phyloP scores from a whole-genome alignment of 768 basidiomycete species.

The Trametes cubensis region DNA sequence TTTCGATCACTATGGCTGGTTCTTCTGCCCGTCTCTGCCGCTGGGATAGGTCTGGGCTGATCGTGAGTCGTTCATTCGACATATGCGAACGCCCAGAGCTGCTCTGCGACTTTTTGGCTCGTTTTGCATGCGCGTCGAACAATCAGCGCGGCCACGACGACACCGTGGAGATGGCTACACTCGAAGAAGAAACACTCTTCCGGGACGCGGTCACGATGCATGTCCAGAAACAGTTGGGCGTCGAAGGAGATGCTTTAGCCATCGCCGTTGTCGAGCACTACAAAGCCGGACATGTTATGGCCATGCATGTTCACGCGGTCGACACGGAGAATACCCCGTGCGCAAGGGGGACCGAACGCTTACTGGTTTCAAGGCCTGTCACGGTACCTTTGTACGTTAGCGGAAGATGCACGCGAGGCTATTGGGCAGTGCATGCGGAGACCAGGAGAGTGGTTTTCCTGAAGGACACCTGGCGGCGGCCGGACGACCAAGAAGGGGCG shows the following conservation, averaged over 20 bases:
- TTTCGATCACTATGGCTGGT: constrained; percentile 34
- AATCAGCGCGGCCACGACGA: constrained; percentile 32
- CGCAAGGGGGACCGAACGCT: not conserved
- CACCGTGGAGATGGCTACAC: not conserved
- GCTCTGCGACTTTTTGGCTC: constrained; percentile 37
- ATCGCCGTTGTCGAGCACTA: constrained; percentile 12
- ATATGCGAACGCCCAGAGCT: constrained; percentile 24
- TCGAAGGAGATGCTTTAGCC: not conserved
- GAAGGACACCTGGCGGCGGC: constrained; percentile 6
- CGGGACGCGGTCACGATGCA: not conserved
- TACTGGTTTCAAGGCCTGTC: constrained; percentile 10
- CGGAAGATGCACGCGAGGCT: constrained; percentile 14
- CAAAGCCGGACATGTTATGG: not conserved
- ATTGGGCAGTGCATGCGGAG: constrained; percentile 15
- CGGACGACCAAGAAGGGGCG: not conserved
- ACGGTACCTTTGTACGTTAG: not conserved
- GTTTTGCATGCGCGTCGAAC: constrained; percentile 26
- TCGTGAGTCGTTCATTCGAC: constrained; percentile 35
- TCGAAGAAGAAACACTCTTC: not conserved
- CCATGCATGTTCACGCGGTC: not conserved
- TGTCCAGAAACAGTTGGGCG: not conserved
- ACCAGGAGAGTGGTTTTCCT: not conserved
- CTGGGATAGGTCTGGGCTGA: constrained; percentile 37
- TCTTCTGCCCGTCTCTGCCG: constrained; percentile 34
- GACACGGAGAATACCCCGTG: not conserved